Base-by-base conservation (phyloP, 495 filamentous ascomycete genomes). In the Oleoguttula mirabilis region DNA sequence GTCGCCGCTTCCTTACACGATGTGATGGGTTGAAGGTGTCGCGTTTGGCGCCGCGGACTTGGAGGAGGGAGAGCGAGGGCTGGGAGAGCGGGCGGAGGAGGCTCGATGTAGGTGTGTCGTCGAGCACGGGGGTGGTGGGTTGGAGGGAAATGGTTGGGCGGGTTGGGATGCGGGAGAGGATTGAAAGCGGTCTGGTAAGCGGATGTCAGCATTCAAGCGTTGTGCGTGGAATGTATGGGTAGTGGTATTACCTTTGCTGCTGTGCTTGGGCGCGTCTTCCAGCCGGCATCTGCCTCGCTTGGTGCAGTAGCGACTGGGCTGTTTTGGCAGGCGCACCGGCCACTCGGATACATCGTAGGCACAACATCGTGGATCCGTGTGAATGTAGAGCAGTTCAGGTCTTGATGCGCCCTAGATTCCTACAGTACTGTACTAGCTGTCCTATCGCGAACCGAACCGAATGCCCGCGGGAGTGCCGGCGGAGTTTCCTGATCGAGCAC, bases 1-100 rank as follows among this genome's bases (percentile, higher is more conserved):
- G 72, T 45, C 80, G 66, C 46, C 80, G 65, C 65, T 84, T 85
- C 57, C 81, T 69, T 32, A 85, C 79, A 36, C 71, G 59, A 47
- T 82, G 78, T 37, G 71, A 77, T 3, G 79, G 79, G 35, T 72
- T 69, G 52, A 69, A 84, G 3, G 80, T 84, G 43, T 71, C 53
- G 43, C 80, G 65, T 30, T 70, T 71, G 5, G 66, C 75, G 48
- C 64, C 64, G 16, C 71, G 66, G 8, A 75, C 58, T 54, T 76
- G 74, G 25, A 48, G 6, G 24, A 43, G 12, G 19, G 27, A 19
- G 37, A 6, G 30, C 12, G 19, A 23, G 37, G 25, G 30, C 32
- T 12, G 50, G 37, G 19, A 40, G 39, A 28, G 28, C 1, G 33
- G 41, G 17, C 21, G 62, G 54, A n/a, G n/a, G n/a, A 15, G 50